Base-by-base conservation (phyloP, 129 eudicot species). In the Centella asiatica region DNA sequence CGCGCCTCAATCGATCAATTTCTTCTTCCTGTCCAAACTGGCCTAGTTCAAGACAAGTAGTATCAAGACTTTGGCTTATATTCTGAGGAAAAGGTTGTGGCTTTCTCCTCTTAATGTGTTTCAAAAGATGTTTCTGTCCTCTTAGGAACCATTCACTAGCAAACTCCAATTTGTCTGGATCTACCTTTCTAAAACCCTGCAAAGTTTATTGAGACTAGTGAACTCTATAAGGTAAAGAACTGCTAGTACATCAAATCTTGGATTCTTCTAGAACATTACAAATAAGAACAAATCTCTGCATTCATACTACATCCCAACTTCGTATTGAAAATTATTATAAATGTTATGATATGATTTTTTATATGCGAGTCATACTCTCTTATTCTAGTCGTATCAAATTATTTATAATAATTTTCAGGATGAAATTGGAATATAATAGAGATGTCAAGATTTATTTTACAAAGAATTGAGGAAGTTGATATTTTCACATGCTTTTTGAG, bases 111-210 rank as follows among this genome's bases (percentile, higher is more conserved):
- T 34, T 80, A 26, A 87, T 81, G 15, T 70, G 74, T 61, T 78
- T 84, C 60, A 84, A 51, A 7, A 83, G 84, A 61, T 87, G 86
- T 49, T 57, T 76, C 70, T 78, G 83, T n/a, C 93, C 86, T 76
- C 81, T 84, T 54, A 84, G 18, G 72, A 87, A 80, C 69, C 80
- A 75, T 66, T 87, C 84, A 75, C 74, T 71, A 25, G 95, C 92
- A 68, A 87, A 87, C 76, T 83, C 95, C 75, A 87, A 83, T 76
- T 45, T 80, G 48, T 87, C 92, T 28, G 79, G 86, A 78, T 83
- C 92, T 33, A 87, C 80, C 74, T 87, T 83, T 67, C 77, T 78
- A 66, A 87, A 83, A 14, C 95, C 95, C 95, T 87, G 78, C 79
- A 80, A 19, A 60, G 33, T 31, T 49, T 20, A 50, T 23, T 33